phyloP scores from a whole-genome alignment of 352 stramenopile species.

The Phytopythium ostracodes region DNA sequence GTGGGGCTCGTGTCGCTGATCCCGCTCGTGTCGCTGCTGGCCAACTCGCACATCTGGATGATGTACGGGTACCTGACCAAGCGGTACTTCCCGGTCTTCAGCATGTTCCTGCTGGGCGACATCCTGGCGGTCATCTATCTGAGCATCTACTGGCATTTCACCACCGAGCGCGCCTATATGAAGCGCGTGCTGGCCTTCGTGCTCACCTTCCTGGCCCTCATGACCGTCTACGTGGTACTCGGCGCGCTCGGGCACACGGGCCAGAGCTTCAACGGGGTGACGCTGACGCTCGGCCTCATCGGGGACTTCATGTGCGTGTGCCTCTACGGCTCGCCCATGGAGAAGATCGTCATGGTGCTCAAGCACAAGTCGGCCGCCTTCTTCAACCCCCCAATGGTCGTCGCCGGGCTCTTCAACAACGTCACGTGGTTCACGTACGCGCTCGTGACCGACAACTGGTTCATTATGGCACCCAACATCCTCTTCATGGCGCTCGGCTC shows the following conservation, averaged over 20 bases:
- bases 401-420: conserved; percentile 17
- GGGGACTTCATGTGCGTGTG: conserved; percentile 19
- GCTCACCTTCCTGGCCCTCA: conserved; percentile 11
- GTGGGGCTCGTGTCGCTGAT: conserved; percentile 30
- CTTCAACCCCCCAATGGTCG: conserved; percentile 40
- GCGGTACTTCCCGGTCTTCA: conserved; percentile 44
- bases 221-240: conserved; percentile 26
- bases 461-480: conserved; percentile 26
- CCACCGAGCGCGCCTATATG: conserved; percentile 20
- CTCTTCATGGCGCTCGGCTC: conserved; percentile 27
- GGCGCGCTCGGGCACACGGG: conserved; percentile 18
- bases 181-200: conserved; percentile 13
- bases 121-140: conserved; percentile 22
- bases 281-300: conserved; percentile 20
- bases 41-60: conserved; percentile 33
- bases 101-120: conserved; percentile 31
- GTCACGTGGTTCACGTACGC: conserved; percentile 29
- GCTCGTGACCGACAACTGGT: conserved; percentile 25
- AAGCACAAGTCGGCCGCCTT: conserved; percentile 40
- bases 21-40: conserved; percentile 27
- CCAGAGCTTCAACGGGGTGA: conserved; percentile 16
- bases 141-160: conserved; percentile 22
- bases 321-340: conserved; percentile 27
- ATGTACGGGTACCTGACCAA: conserved; percentile 29
- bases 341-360: conserved; percentile 35